A percentile compares a stretch with the other conserved stretches of the same genome.
Evolutionary conservation across 345 rosid species (phyloP).

Genomic region (Limnanthes douglasii): DNA sequence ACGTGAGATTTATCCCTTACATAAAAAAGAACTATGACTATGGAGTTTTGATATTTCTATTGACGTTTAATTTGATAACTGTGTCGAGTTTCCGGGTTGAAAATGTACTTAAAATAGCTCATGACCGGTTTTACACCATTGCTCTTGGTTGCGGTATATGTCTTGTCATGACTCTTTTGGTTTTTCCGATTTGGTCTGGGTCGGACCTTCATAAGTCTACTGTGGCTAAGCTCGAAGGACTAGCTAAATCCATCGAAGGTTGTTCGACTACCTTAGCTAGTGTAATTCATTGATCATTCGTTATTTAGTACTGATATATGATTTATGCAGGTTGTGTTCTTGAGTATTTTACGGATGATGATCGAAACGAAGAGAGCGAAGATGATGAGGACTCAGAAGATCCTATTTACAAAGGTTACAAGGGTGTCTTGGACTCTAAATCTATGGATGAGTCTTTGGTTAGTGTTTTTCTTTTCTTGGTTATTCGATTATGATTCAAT

Average conservation of each 20-base stretch:
- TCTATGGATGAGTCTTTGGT: constrained; percentile 64
- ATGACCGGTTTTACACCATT: constrained; percentile 50
- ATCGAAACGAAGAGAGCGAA: constrained; percentile 11
- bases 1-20: constrained; percentile 59
- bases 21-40: constrained; percentile 85
- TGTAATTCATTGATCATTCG: neutral
- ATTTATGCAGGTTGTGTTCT: constrained; percentile 43
- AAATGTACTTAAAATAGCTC: constrained; percentile 49
- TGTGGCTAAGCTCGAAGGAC: constrained; percentile 53
- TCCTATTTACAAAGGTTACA: constrained; percentile 55
- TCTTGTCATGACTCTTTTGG: constrained; percentile 53
- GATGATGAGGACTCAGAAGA: constrained; percentile 29
- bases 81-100: constrained; percentile 61
- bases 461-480: constrained; percentile 8
- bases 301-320: neutral
- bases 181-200: constrained; percentile 84
- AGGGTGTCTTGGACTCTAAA: constrained; percentile 65
- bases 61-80: constrained; percentile 73
- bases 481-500: too few relatives aligned
- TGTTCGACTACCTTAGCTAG: neutral
- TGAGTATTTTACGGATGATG: constrained; percentile 40
- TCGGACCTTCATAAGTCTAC: constrained; percentile 73
- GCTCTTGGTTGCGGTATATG: constrained; percentile 66
- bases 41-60: constrained; percentile 73
- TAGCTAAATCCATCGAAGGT: constrained; percentile 69